phyloP scores from a whole-genome alignment of 2,329 filamentous ascomycete species.

The Ophiocordyceps camponoti-saundersi region DNA sequence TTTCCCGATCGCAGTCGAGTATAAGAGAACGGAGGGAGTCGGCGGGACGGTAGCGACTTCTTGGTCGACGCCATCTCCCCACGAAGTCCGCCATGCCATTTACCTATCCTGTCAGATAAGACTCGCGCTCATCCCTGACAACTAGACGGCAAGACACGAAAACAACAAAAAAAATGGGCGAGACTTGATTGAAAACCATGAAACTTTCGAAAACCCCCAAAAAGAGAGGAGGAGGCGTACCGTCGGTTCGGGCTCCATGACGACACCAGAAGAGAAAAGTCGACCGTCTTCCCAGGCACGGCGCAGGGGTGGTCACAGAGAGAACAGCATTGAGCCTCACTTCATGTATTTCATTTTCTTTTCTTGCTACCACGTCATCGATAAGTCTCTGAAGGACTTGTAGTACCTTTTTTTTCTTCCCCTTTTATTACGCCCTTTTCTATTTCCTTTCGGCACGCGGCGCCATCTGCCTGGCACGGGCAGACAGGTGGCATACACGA shows the following conservation, averaged over 20 bases:
- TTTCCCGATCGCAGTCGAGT: background rate
- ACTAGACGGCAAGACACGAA: background rate
- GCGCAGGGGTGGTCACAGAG: conserved; percentile 19
- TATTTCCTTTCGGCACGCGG: background rate
- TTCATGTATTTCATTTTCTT: conserved; percentile 11
- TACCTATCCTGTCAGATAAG: background rate
- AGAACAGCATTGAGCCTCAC: conserved; percentile 21
- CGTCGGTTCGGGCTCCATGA: conserved; percentile 6
- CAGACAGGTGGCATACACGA: background rate
- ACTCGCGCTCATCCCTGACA: background rate
- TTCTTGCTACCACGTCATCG: conserved; percentile 5
- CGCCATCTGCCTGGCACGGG: background rate
- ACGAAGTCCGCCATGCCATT: background rate
- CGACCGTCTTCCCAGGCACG: conserved; percentile 17
- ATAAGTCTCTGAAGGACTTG: conserved; percentile 4
- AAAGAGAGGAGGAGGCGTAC: conserved; percentile 8
- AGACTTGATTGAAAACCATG: background rate
- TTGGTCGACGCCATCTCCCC: background rate
- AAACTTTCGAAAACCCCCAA: background rate
- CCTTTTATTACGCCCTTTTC: background rate
- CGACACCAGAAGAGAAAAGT: conserved; percentile 11
- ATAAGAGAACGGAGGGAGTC: background rate
- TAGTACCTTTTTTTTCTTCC: conserved; percentile 2
- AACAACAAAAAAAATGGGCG: background rate
- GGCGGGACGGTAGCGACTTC: background rate